Base-by-base conservation (phyloP, 805 yeast genomes). In the Dipodascopsis uninucleata region DNA sequence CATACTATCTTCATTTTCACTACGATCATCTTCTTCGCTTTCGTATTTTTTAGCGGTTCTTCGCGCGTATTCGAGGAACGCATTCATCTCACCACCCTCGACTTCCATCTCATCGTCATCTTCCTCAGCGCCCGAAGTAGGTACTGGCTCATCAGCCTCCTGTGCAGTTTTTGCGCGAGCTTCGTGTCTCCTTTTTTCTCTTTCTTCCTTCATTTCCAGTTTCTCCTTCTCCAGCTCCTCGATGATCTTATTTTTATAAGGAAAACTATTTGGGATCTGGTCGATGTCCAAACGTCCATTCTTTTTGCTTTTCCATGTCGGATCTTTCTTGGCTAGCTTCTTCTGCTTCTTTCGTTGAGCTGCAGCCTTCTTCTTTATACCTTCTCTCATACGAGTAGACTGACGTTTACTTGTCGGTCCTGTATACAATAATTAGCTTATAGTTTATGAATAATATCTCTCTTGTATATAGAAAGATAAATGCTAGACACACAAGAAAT, bases 201-300 rank as follows among this genome's bases (percentile, higher is more conserved):
- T 62, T 48, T 60, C 69, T 58, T 53, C 72, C 56, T 48, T 65
- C 67, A 63, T 67, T 64, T 53, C 71, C 67, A 58, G 71, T 72
- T 68, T 70, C 75, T 68, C 71, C 67, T 61, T 66, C 63, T 77
- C 69, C 66, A 74, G 52, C 66, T 70, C 65, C 63, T 71, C 70
- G 45, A 93, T 70, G 46, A 93, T 79, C 65, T 77, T 76, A 53
- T 85, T 94, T 66, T 90, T 93, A 71, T 88, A 93, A 26, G 98
- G 98, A 75, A 88, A 93, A 58, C 82, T 80, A 41, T 95, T 72
- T 45, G 98, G 98, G 58, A 93, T 90, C 55, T 97, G 97, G 8
- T 90, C 89, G 31, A 55, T 49, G 24, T 47, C 50, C 5, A 51
- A 14, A 23, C 40, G 39, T 4, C 48, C 49, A 64, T 89, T 97